Percentiles rank a stretch among this genome's conserved stretches.
Conservation (phyloP, 2,329 filamentous ascomycete genomes). For the Dactylellina leptospora region DNA sequence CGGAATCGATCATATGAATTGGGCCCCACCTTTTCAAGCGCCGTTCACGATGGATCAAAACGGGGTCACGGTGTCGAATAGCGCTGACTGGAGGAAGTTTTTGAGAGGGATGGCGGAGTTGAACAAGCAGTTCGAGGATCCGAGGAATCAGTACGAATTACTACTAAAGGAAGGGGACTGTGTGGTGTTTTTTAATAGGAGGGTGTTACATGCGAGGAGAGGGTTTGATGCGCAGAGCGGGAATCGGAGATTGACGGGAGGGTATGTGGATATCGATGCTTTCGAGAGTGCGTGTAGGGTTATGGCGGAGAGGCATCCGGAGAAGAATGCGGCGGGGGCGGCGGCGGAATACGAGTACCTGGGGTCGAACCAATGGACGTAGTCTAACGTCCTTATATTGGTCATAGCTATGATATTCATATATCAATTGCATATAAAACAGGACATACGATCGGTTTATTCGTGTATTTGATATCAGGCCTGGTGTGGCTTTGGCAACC, state of each 20-base stretch:
- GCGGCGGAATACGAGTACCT: slow-evolving; percentile 24
- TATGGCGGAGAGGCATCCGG: slow-evolving; percentile 59
- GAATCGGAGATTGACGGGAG: slow-evolving; percentile 82
- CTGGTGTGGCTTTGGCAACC: slow-evolving; percentile 30
- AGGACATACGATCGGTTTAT: slow-evolving; percentile 2
- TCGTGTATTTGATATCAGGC: not conserved
- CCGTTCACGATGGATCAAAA: slow-evolving; percentile 61
- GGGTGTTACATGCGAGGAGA: slow-evolving; percentile 82
- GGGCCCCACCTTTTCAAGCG: slow-evolving; percentile 83
- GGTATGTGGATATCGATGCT: slow-evolving; percentile 78
- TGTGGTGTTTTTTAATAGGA: slow-evolving; percentile 88
- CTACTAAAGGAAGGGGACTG: slow-evolving; percentile 83
- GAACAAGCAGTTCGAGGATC: slow-evolving; percentile 64
- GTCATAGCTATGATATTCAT: not conserved
- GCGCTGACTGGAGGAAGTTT: slow-evolving; percentile 62
- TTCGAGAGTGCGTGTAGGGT: slow-evolving; percentile 65
- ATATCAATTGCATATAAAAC: not conserved
- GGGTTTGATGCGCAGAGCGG: slow-evolving; percentile 75
- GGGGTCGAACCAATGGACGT: slow-evolving; percentile 34
- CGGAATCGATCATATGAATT: slow-evolving; percentile 65
- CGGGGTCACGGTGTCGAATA: slow-evolving; percentile 23
- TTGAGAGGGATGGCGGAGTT: slow-evolving; percentile 32
- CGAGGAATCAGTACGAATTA: slow-evolving; percentile 71
- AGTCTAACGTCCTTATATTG: not conserved
- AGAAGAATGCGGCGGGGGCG: not conserved